A percentile compares a stretch with the other conserved stretches of the same genome.
phyloP scores from a whole-genome alignment of 768 basidiomycete species.

The Boletellus emodensis region DNA sequence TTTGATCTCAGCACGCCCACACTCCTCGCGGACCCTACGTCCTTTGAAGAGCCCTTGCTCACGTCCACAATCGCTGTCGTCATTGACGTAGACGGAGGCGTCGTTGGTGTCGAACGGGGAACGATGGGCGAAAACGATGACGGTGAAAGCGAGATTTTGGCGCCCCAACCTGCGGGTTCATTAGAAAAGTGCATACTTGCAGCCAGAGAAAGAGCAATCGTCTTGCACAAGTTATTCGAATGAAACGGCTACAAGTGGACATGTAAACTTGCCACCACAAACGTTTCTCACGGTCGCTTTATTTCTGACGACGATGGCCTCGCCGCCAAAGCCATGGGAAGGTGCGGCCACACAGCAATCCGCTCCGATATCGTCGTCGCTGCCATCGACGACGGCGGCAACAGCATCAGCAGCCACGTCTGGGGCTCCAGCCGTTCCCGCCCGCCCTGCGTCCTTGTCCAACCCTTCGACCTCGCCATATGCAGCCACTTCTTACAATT shows the following conservation, averaged over 20 bases:
- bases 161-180: neutral
- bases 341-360: constrained; percentile 42
- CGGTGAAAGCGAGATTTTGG: constrained; percentile 7
- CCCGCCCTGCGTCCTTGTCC: constrained; percentile 55
- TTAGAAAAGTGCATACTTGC: constrained; percentile 17
- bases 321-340: constrained; percentile 92
- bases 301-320: constrained; percentile 52
- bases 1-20: constrained; percentile 33
- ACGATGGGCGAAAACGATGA: constrained; percentile 19
- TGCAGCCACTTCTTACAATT: constrained; percentile 28
- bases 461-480: constrained; percentile 36
- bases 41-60: constrained; percentile 87
- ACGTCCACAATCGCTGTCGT: constrained; percentile 66
- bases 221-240: constrained; percentile 22
- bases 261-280: too few relatives aligned
- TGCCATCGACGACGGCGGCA: constrained; percentile 18
- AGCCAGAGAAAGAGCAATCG: constrained; percentile 21
- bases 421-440: constrained; percentile 49
- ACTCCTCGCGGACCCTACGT: constrained; percentile 77
- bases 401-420: constrained; percentile 22
- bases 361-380: constrained; percentile 24
- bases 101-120: constrained; percentile 23
- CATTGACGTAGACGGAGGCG: constrained; percentile 38
- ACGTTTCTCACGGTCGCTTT: constrained; percentile 16
- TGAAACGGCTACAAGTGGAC: neutral